These are phyloP conservation scores for Chenopodium album DNA, from an alignment of 148 eudicot species.

Conservation along the genomic window DNA sequence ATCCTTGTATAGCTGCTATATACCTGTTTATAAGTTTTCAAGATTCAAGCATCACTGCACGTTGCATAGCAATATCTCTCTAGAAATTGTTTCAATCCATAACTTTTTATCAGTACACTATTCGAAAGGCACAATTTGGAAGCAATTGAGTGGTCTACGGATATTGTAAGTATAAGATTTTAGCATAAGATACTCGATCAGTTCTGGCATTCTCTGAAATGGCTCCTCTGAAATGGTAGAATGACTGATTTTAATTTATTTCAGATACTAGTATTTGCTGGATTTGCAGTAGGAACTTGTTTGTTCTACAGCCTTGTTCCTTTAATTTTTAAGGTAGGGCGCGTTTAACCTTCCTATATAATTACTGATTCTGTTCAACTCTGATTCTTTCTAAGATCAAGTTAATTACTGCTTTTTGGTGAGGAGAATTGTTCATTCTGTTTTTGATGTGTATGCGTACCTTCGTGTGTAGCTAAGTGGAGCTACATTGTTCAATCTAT, in stretches of 20 bases:
- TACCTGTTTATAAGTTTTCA: background rate
- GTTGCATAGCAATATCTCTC: constrained; percentile 1
- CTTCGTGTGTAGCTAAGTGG: constrained; percentile 52
- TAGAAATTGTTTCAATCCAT: constrained; percentile 24
- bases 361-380: background rate
- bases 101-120: constrained; percentile 46
- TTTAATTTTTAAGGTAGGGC: constrained; percentile 57
- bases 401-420: background rate
- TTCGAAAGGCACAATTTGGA: constrained; percentile 59
- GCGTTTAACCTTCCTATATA: background rate
- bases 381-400: background rate
- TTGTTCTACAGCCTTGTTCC: constrained; percentile 62
- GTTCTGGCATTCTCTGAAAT: background rate
- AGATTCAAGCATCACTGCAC: background rate
- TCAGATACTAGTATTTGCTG: background rate
- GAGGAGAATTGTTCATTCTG: too few relatives aligned
- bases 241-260: background rate
- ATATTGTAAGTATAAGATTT: constrained; percentile 52
- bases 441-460: too few relatives aligned
- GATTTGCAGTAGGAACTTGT: constrained; percentile 42
- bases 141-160: constrained; percentile 64
- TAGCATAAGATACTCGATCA: background rate
- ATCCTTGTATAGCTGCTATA: constrained; percentile 43
- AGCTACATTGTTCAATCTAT: constrained; percentile 81
- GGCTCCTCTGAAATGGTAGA: background rate